phyloP scores from a whole-genome alignment of 805 yeast species.

The Debaryomyces tyrocola region DNA sequence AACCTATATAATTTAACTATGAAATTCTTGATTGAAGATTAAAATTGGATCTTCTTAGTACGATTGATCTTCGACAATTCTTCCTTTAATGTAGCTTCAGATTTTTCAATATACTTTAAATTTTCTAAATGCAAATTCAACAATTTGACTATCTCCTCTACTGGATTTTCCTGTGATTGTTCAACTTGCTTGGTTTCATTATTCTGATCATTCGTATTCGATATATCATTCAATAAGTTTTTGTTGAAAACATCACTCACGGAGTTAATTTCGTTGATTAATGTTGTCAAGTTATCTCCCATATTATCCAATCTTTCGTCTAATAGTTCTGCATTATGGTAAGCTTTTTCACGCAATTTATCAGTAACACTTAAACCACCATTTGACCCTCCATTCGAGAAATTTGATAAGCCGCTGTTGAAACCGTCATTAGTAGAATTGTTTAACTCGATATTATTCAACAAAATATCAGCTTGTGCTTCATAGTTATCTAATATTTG shows the following conservation, averaged over 20 bases:
- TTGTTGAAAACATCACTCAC: conserved; percentile 80
- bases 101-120: conserved; percentile 79
- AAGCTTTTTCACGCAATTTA: conserved; percentile 86
- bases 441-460: conserved; percentile 37
- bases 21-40: not conserved
- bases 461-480: conserved; percentile 57
- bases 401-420: conserved; percentile 16
- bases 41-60: conserved; percentile 6
- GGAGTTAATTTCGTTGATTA: conserved; percentile 79
- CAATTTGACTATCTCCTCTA: conserved; percentile 73
- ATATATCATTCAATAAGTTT: conserved; percentile 41
- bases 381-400: not conserved
- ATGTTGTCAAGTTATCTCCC: conserved; percentile 71
- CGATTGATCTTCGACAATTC: conserved; percentile 50
- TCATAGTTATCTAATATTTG: conserved; percentile 80
- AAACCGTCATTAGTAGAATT: conserved; percentile 1
- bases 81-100: conserved; percentile 65
- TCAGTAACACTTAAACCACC: conserved; percentile 57
- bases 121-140: conserved; percentile 89
- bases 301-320: conserved; percentile 78
- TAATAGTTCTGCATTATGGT: conserved; percentile 78
- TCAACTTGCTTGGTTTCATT: conserved; percentile 21
- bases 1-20: not conserved
- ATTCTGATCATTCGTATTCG: conserved; percentile 6
- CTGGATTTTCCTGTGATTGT: conserved; percentile 38